Evolutionary conservation across 1,284 basidiomycete species (phyloP).

Genomic region (Sporisorium graminicola): DNA sequence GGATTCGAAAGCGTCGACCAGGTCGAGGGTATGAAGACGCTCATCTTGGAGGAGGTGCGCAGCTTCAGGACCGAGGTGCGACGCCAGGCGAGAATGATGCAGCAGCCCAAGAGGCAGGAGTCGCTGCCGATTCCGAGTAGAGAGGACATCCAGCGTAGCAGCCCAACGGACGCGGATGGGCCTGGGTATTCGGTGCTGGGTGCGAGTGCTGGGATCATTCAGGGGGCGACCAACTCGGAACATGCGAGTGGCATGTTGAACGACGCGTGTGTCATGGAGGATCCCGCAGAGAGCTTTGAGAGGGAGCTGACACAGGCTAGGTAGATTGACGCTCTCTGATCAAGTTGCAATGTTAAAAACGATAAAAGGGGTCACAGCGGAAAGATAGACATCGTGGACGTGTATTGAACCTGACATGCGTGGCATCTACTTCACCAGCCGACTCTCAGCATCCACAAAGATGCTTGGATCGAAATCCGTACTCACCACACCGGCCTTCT

Average conservation of each 20-base stretch:
- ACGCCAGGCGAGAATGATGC: conserved; percentile 69
- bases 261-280: conserved; percentile 62
- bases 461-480: conserved; percentile 5
- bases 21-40: conserved; percentile 94
- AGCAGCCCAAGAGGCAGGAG: conserved; percentile 42
- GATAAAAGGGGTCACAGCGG: not conserved
- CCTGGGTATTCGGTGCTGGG: conserved; percentile 45
- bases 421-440: conserved; percentile 28
- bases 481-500: conserved; percentile 60
- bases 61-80: conserved; percentile 88
- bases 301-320: conserved; percentile 45
- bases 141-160: conserved; percentile 58
- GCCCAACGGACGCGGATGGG: conserved; percentile 45
- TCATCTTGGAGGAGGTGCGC: conserved; percentile 94
- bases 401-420: not conserved
- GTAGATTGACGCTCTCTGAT: not conserved
- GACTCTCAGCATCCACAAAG: conserved; percentile 26
- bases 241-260: conserved; percentile 46
- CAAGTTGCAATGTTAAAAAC: not conserved
- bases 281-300: conserved; percentile 54
- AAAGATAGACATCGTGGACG: not conserved
- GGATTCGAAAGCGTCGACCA: conserved; percentile 96
- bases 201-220: conserved; percentile 52
- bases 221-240: conserved; percentile 48
- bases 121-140: conserved; percentile 63